Conservation (phyloP, 371 early-diverging fungal species). For the Lichtheimia ramosa region DNA sequence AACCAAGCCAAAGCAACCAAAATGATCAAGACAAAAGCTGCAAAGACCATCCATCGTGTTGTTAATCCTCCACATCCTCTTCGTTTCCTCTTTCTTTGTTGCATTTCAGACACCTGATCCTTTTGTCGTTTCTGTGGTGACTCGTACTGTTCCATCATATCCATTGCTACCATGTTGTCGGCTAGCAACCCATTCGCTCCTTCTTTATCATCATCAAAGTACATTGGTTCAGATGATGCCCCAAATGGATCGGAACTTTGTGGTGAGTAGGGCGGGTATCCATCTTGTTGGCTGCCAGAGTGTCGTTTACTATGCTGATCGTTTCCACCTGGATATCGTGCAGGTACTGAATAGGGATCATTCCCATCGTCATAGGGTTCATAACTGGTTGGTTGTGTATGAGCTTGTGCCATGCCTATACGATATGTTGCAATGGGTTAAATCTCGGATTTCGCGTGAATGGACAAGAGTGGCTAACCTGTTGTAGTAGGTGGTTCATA, state of each 20-base stretch:
- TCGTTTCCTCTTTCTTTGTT: slow-evolving; percentile 23
- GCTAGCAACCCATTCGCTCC: slow-evolving; percentile 35
- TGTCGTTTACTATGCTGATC: slow-evolving; percentile 12
- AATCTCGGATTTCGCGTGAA: too few species aligned
- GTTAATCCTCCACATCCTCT: slow-evolving; percentile 24
- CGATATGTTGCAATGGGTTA: background rate
- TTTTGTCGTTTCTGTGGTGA: background rate
- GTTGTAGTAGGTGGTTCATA: slow-evolving; percentile 11
- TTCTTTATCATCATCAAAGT: slow-evolving; percentile 35
- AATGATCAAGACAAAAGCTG: slow-evolving; percentile 25
- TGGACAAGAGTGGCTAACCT: background rate
- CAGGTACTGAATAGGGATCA: slow-evolving; percentile 34
- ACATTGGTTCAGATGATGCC: slow-evolving; percentile 30
- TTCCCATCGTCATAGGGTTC: slow-evolving; percentile 15
- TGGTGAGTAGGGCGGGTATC: slow-evolving; percentile 45
- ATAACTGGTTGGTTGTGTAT: slow-evolving; percentile 7
- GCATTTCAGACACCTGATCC: slow-evolving; percentile 12
- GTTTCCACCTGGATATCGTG: slow-evolving; percentile 8
- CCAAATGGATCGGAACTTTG: slow-evolving; percentile 28
- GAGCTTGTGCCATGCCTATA: background rate
- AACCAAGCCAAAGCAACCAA: slow-evolving; percentile 33
- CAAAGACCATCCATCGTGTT: slow-evolving; percentile 24
- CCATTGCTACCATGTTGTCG: slow-evolving; percentile 44
- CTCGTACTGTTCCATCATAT: slow-evolving; percentile 30
- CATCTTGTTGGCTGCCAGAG: slow-evolving; percentile 12